Evolutionary conservation across 148 eudicot species (phyloP).

Genomic region (Chenopodium berlandieri): DNA sequence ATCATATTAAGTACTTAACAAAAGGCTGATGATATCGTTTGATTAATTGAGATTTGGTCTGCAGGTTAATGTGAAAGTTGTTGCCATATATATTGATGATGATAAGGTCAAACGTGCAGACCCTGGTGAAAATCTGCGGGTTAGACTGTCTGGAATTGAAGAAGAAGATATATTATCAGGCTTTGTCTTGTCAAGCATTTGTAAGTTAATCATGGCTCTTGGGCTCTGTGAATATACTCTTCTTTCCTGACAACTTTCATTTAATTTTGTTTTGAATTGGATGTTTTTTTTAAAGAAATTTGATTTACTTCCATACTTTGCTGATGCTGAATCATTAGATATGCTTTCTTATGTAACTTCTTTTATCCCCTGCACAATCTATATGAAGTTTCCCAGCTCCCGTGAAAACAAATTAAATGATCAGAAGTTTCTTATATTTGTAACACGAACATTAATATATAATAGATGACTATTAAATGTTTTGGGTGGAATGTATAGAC

Average conservation of each 20-base stretch:
- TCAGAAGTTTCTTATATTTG: neutral
- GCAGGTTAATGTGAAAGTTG: constrained; percentile 83
- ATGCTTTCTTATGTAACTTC: too few relatives aligned
- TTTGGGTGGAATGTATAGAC: neutral
- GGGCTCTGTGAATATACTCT: neutral
- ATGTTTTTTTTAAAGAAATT: too few relatives aligned
- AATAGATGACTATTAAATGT: neutral
- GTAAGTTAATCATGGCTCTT: constrained; percentile 38
- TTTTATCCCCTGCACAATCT: neutral
- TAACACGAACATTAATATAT: neutral
- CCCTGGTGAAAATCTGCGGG: constrained; percentile 86
- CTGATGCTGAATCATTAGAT: neutral
- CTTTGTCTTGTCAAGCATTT: constrained; percentile 61
- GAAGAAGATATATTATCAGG: constrained; percentile 84
- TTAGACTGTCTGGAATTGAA: constrained; percentile 81
- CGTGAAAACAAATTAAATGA: neutral
- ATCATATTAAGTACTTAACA: neutral
- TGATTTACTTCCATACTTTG: neutral
- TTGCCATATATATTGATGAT: constrained; percentile 69
- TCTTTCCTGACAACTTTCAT: neutral
- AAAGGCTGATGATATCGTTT: neutral
- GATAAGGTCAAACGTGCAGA: constrained; percentile 70
- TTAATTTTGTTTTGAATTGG: too few relatives aligned
- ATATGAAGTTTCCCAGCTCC: neutral
- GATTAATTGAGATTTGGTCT: neutral